A percentile compares a stretch with the other conserved stretches of the same genome.
Evolutionary conservation across 2,329 filamentous ascomycete species (phyloP).

Genomic region (Aureobasidium sp.): DNA sequence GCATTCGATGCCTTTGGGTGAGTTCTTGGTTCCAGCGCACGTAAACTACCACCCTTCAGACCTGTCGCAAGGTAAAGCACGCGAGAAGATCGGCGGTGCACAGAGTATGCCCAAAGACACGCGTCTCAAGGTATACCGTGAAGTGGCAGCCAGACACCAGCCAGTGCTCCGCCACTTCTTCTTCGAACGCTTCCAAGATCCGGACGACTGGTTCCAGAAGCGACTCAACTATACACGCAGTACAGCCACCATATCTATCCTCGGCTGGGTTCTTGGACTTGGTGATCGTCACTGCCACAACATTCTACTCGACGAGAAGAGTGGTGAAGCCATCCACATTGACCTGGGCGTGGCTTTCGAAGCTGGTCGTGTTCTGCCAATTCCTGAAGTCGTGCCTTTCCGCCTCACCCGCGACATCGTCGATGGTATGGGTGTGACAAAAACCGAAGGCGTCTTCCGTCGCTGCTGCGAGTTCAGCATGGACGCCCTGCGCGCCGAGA

Average conservation of each 20-base stretch:
- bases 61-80: conserved; percentile 64
- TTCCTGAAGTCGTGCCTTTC: conserved; percentile 95
- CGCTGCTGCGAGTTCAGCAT: conserved; percentile 98
- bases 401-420: conserved; percentile 88
- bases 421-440: conserved; percentile 92
- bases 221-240: conserved; percentile 86
- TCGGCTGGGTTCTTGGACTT: conserved; percentile 85
- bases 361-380: conserved; percentile 85
- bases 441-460: conserved; percentile 91
- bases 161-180: conserved; percentile 97
- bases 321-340: conserved; percentile 92
- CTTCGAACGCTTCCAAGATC: conserved; percentile 86
- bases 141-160: conserved; percentile 72
- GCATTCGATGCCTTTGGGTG: conserved; percentile 84
- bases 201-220: conserved; percentile 90
- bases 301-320: conserved; percentile 82
- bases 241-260: conserved; percentile 89
- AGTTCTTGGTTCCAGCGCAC: conserved; percentile 87
- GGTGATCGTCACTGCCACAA: conserved; percentile 96
- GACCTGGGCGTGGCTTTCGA: conserved; percentile 97
- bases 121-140: conserved; percentile 66
- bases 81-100: conserved; percentile 68
- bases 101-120: conserved; percentile 61
- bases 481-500: conserved; percentile 87
- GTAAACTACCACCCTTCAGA: conserved; percentile 78